These are phyloP conservation scores for Suillus occidentalis DNA, from an alignment of 768 basidiomycete species.

Conservation along the genomic window DNA sequence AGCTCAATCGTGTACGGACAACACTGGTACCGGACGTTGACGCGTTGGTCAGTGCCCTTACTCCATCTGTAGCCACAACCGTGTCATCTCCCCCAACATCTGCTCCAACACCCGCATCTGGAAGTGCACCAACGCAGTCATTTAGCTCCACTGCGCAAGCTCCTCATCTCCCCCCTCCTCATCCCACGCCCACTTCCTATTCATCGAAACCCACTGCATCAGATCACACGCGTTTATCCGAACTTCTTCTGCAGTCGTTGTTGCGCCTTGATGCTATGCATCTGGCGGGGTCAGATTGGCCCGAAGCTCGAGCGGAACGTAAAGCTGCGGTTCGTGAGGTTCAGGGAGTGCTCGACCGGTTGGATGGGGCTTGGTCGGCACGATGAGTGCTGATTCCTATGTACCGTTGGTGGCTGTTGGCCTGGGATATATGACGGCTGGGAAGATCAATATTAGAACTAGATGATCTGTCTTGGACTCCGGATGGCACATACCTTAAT, in stretches of 20 bases:
- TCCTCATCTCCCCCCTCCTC: not conserved
- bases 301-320: constrained; percentile 72
- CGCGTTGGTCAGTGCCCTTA: constrained; percentile 45
- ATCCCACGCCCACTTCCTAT: not conserved
- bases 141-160: constrained; percentile 11
- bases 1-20: constrained; percentile 49
- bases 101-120: constrained; percentile 6
- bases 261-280: constrained; percentile 82
- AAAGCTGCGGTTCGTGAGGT: constrained; percentile 87
- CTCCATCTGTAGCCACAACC: constrained; percentile 4
- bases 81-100: constrained; percentile 14
- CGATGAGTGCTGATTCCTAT: constrained; percentile 14
- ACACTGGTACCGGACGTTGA: constrained; percentile 59
- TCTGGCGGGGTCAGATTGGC: constrained; percentile 69
- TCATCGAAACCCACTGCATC: constrained; percentile 15
- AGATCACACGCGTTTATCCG: constrained; percentile 66
- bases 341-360: constrained; percentile 75
- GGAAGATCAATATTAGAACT: not conserved
- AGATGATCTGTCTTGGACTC: not conserved
- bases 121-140: not conserved
- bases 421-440: not conserved
- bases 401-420: not conserved
- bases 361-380: constrained; percentile 69
- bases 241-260: constrained; percentile 84
- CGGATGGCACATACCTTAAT: not conserved